Conservation (phyloP, 2,329 filamentous ascomycete genomes). For the Mycosphaerelloides madeirae region DNA sequence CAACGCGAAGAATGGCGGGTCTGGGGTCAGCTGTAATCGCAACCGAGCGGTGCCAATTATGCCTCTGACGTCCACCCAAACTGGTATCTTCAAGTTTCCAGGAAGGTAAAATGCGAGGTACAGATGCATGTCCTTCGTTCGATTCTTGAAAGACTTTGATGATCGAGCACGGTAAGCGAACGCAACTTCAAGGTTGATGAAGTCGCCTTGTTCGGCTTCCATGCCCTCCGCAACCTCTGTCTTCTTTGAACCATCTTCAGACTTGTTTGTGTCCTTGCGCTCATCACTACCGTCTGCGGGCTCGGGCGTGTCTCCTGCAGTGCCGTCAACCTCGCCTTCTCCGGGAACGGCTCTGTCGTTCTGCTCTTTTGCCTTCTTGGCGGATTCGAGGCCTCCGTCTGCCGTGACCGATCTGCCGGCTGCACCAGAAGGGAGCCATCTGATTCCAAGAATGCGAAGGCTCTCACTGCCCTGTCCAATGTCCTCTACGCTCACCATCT, state of each 20-base stretch:
- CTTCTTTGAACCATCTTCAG: conserved; percentile 21
- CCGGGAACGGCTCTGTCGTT: conserved; percentile 49
- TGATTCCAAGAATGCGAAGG: conserved; percentile 64
- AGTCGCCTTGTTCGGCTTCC: conserved; percentile 73
- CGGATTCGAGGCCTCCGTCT: conserved; percentile 53
- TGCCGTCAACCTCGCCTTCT: conserved; percentile 37
- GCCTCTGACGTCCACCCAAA: conserved; percentile 72
- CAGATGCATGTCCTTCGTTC: conserved; percentile 68
- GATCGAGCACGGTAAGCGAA: conserved; percentile 67
- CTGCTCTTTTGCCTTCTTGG: conserved; percentile 43
- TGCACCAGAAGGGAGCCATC: conserved; percentile 68
- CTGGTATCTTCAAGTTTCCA: conserved; percentile 52
- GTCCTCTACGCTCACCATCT: conserved; percentile 72
- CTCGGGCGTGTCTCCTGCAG: conserved; percentile 32
- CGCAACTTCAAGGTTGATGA: conserved; percentile 70
- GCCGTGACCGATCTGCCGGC: conserved; percentile 57
- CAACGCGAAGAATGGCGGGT: conserved; percentile 72
- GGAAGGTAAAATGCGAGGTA: conserved; percentile 63
- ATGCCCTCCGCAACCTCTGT: conserved; percentile 53
- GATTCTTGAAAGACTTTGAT: conserved; percentile 53
- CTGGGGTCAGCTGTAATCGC: conserved; percentile 63
- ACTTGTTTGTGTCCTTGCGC: conserved; percentile 17
- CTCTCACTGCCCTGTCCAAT: conserved; percentile 70
- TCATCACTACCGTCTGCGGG: conserved; percentile 35
- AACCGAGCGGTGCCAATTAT: conserved; percentile 66